Evolutionary conservation across 163 green algal genomes (phyloP).

Genomic region (Scenedesmus sp.): DNA sequence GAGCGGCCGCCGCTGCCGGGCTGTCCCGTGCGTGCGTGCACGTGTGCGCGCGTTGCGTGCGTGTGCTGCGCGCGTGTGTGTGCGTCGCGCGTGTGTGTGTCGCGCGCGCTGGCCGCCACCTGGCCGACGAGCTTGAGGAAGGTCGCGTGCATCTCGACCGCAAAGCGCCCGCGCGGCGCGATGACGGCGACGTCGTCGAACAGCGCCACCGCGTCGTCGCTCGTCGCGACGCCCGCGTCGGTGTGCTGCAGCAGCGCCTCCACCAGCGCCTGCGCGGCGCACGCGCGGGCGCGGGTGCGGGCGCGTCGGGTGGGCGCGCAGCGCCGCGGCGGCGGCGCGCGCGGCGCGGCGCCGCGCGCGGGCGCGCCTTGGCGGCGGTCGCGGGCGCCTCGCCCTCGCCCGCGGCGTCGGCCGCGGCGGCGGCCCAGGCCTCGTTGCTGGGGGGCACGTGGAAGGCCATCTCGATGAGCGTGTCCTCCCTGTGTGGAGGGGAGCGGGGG

Average conservation of each 20-base stretch:
- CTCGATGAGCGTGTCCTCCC: slow-evolving; percentile 88
- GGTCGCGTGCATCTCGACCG: slow-evolving; percentile 84
- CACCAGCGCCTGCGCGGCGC: slow-evolving; percentile 28
- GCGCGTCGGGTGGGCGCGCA: too few relatives aligned
- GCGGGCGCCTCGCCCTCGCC: slow-evolving; percentile 21
- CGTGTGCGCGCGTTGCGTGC: not conserved
- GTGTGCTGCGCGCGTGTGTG: slow-evolving; percentile 5
- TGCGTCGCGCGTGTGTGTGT: too few relatives aligned
- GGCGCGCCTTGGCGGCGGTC: slow-evolving; percentile 64
- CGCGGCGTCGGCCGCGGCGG: not conserved
- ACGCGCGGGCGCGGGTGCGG: too few relatives aligned
- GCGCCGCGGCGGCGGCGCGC: too few relatives aligned
- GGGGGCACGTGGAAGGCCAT: slow-evolving; percentile 92
- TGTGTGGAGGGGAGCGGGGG: too few relatives aligned
- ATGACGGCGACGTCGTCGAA: slow-evolving; percentile 67
- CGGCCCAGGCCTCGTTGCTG: slow-evolving; percentile 60
- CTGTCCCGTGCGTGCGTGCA: not conserved
- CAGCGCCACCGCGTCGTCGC: slow-evolving; percentile 72
- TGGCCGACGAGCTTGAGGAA: slow-evolving; percentile 84
- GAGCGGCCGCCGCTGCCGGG: too few relatives aligned
- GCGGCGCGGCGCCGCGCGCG: too few relatives aligned
- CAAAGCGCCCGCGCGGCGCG: slow-evolving; percentile 84
- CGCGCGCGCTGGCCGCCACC: slow-evolving; percentile 61
- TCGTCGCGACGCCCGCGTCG: slow-evolving; percentile 71
- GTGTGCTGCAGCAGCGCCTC: slow-evolving; percentile 64